Evolutionary conservation across 495 filamentous ascomycete species (phyloP).

Genomic region (Xylaria grammica): DNA sequence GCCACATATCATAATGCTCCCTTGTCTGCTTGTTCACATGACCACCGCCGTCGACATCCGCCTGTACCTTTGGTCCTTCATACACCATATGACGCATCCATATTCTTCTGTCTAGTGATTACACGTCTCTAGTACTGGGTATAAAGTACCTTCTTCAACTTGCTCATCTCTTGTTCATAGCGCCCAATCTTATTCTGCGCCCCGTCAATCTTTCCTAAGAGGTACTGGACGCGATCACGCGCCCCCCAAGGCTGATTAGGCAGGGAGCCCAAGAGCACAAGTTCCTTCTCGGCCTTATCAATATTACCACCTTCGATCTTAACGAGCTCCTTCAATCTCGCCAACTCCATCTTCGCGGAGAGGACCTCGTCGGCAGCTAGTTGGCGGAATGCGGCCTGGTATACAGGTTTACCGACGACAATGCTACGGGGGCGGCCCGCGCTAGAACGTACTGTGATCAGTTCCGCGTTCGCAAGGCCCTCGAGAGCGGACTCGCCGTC

Average conservation of each 20-base stretch:
- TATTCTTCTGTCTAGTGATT: background rate
- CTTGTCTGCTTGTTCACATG: background rate
- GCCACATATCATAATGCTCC: background rate
- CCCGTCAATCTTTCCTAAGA: conserved; percentile 70
- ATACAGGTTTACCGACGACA: conserved; percentile 85
- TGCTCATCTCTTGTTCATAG: conserved; percentile 74
- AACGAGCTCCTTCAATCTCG: conserved; percentile 66
- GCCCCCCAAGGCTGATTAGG: conserved; percentile 69
- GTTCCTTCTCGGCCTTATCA: conserved; percentile 79
- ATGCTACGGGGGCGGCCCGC: conserved; percentile 79
- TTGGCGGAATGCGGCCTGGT: conserved; percentile 76
- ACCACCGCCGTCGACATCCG: background rate
- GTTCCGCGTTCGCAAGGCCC: conserved; percentile 82
- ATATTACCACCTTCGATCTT: conserved; percentile 76
- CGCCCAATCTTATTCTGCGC: conserved; percentile 77
- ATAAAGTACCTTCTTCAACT: conserved; percentile 67
- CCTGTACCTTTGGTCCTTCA: background rate
- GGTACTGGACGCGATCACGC: conserved; percentile 65
- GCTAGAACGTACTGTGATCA: conserved; percentile 75
- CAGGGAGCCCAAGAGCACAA: conserved; percentile 65
- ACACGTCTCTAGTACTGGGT: conserved; percentile 24
- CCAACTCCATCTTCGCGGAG: conserved; percentile 74
- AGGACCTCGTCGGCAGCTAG: conserved; percentile 75
- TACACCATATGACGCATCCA: background rate
- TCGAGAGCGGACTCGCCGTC: conserved; percentile 74